These are phyloP conservation scores for Cucumis sativus DNA, from an alignment of 306 rosid species.

Conservation along the genomic window DNA sequence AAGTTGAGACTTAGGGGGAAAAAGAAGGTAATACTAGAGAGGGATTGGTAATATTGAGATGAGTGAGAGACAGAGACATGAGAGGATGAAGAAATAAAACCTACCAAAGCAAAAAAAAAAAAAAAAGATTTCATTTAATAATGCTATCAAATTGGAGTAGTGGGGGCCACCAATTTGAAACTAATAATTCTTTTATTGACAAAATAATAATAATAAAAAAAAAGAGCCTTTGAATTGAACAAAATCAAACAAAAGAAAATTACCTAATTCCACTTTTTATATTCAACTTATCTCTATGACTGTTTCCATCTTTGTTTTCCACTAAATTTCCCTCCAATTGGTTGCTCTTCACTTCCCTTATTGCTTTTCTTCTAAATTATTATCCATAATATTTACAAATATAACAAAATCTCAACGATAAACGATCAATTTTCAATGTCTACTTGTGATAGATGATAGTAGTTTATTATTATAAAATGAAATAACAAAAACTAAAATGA, in stretches of 20 bases:
- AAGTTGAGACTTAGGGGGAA: background rate
- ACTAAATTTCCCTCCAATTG: background rate
- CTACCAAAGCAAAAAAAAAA: background rate
- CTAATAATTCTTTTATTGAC: background rate
- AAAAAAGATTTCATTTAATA: background rate
- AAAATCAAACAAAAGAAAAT: constrained; percentile 23
- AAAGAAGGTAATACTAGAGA: background rate
- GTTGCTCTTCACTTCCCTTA: background rate
- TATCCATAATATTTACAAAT: no score
- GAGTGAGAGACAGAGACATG: background rate
- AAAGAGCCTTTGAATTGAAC: constrained; percentile 12
- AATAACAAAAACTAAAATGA: no score
- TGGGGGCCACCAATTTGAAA: background rate
- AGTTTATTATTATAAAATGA: no score
- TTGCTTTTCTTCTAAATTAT: background rate
- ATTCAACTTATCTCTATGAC: constrained; percentile 4
- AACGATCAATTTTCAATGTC: no score
- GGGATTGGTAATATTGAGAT: background rate
- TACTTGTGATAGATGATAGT: no score
- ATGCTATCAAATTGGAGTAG: background rate
- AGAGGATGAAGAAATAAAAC: constrained; percentile 24
- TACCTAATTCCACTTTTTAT: constrained; percentile 35
- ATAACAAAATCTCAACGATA: no score
- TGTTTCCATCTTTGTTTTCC: background rate
- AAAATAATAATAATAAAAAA: background rate